Conservation (phyloP, 2,329 filamentous ascomycete species). For the Aspergillus sp. region DNA sequence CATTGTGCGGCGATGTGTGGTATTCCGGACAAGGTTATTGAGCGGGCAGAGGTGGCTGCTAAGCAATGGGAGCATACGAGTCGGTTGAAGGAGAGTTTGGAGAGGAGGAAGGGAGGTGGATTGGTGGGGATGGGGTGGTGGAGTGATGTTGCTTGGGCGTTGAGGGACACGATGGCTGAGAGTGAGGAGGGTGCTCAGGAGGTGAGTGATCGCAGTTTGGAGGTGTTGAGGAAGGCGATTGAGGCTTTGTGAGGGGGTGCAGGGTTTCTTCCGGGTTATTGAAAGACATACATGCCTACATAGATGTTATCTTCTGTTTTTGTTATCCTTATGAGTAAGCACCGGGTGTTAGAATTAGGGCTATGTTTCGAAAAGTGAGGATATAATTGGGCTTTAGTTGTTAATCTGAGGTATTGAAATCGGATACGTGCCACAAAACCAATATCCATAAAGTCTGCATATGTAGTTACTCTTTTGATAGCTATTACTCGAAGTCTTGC, state of each 20-base stretch:
- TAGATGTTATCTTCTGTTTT: neutral
- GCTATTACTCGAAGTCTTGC: no score
- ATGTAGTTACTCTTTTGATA: no score
- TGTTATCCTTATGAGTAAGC: neutral
- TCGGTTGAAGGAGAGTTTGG: slow-evolving; percentile 81
- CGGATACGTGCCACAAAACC: no score
- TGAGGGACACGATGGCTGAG: slow-evolving; percentile 56
- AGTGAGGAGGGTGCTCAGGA: slow-evolving; percentile 32
- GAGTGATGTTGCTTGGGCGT: slow-evolving; percentile 80
- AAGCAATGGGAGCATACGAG: slow-evolving; percentile 95
- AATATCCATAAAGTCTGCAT: no score
- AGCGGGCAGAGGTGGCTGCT: slow-evolving; percentile 83
- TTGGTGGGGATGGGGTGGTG: slow-evolving; percentile 83
- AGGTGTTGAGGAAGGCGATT: slow-evolving; percentile 60
- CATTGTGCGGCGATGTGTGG: slow-evolving; percentile 99
- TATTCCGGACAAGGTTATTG: slow-evolving; percentile 78
- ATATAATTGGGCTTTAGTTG: neutral
- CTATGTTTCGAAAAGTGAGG: neutral
- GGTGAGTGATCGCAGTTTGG: slow-evolving; percentile 54
- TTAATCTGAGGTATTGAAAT: neutral
- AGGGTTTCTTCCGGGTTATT: neutral
- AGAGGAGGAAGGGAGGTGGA: slow-evolving; percentile 74
- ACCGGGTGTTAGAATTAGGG: neutral
- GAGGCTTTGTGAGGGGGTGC: slow-evolving; percentile 48
- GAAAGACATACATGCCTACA: neutral